Evolutionary conservation across 805 yeast genomes (phyloP).

Genomic region (Myxozyma melibiosi): DNA sequence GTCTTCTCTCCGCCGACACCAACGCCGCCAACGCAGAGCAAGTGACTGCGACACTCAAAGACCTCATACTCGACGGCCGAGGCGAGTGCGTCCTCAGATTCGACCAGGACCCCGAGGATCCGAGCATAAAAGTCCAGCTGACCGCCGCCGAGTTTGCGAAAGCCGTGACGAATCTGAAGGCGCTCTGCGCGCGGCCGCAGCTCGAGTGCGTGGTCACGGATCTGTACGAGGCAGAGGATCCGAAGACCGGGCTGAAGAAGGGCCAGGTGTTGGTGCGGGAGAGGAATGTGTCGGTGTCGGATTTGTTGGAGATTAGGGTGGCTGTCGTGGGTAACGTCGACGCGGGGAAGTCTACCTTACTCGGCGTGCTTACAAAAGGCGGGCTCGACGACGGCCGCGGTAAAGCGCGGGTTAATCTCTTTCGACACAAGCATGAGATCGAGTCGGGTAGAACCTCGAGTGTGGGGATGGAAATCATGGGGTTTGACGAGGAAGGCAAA

Average conservation of each 20-base stretch:
- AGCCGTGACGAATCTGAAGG: conserved; percentile 14
- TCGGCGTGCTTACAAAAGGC: conserved; percentile 34
- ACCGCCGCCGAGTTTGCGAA: conserved; percentile 16
- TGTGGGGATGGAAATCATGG: conserved; percentile 35
- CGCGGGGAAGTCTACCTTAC: conserved; percentile 34
- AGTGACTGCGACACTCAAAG: not conserved
- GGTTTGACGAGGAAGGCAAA: conserved; percentile 25
- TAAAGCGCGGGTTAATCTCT: conserved; percentile 32
- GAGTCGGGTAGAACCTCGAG: conserved; percentile 34
- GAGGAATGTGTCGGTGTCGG: conserved; percentile 19
- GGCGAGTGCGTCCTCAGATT: conserved; percentile 28
- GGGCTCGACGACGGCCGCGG: conserved; percentile 35
- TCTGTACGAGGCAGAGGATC: conserved; percentile 6
- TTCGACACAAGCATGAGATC: conserved; percentile 32
- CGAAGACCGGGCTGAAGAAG: not conserved
- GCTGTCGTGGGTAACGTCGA: conserved; percentile 35
- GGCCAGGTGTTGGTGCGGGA: conserved; percentile 23
- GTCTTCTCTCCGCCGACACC: conserved; percentile 9
- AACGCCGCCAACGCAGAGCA: not conserved
- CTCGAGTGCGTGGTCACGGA: conserved; percentile 22
- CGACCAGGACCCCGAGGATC: conserved; percentile 18
- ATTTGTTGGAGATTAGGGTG: conserved; percentile 30
- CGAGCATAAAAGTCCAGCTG: conserved; percentile 4
- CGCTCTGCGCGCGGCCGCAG: conserved; percentile 10
- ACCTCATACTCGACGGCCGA: conserved; percentile 20